Percentiles rank a stretch among this genome's conserved stretches.
Conservation (phyloP, 2,329 filamentous ascomycete species). For the Hirsutella rhossiliensis region DNA sequence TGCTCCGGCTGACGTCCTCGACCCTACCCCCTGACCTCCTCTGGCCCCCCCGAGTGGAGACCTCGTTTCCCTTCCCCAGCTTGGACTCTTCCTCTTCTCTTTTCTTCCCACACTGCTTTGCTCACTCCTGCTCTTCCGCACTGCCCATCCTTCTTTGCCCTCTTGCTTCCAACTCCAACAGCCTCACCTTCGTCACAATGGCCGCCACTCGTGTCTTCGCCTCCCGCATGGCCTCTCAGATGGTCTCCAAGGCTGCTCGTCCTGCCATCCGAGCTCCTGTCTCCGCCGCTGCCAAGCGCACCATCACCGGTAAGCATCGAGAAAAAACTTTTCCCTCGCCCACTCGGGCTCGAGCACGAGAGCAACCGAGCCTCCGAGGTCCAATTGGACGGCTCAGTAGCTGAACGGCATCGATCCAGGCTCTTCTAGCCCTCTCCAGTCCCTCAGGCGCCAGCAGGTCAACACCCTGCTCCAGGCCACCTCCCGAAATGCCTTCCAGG, state of each 20-base stretch:
- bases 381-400: conserved; percentile 21
- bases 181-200: conserved; percentile 54
- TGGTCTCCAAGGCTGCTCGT: conserved; percentile 68
- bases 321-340: conserved; percentile 18
- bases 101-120: conserved; percentile 21
- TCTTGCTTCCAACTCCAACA: conserved; percentile 12
- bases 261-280: conserved; percentile 56
- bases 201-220: conserved; percentile 67
- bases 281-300: conserved; percentile 59
- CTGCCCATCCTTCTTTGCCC: conserved; percentile 7
- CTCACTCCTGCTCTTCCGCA: conserved; percentile 7
- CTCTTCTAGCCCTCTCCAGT: conserved; percentile 54
- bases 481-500: conserved; percentile 52
- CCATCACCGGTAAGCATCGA: conserved; percentile 54
- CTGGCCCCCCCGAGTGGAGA: conserved; percentile 19
- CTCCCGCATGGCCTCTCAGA: conserved; percentile 65
- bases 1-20: conserved; percentile 22
- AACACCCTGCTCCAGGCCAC: conserved; percentile 54
- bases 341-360: not conserved
- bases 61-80: conserved; percentile 21
- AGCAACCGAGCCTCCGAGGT: conserved; percentile 13
- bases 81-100: conserved; percentile 26
- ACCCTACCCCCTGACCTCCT: conserved; percentile 17
- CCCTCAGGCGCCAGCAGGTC: conserved; percentile 63
- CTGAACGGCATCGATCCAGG: conserved; percentile 25